Evolutionary conservation across 78 protist species (phyloP).

Genomic region (Dictyostelium brefeldianum): DNA sequence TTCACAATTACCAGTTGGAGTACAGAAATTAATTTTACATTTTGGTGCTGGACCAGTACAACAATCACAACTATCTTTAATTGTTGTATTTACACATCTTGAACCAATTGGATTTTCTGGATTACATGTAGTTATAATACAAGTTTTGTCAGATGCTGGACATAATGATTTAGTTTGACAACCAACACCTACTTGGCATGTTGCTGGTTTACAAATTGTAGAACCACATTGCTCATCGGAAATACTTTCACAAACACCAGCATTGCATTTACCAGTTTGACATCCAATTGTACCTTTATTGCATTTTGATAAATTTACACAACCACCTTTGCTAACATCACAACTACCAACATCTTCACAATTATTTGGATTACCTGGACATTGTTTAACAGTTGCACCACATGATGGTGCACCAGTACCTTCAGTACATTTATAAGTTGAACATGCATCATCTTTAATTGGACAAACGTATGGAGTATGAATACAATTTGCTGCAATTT

Average conservation of each 20-base stretch:
- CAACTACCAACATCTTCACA: background rate
- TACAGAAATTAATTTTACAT: background rate
- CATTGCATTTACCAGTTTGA: background rate
- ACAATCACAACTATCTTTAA: background rate
- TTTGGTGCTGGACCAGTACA: background rate
- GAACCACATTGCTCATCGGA: background rate
- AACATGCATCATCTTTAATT: background rate
- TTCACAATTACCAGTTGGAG: background rate
- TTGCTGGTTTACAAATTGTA: background rate
- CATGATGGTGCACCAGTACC: background rate
- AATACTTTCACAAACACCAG: background rate
- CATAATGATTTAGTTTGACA: background rate
- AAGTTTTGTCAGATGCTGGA: background rate
- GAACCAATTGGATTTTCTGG: too few relatives aligned
- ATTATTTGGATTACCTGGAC: background rate
- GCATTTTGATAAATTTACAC: background rate
- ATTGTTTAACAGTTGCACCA: background rate
- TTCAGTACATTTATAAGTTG: background rate
- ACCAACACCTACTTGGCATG: background rate
- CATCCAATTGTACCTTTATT: background rate
- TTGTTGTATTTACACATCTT: background rate
- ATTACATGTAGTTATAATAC: background rate
- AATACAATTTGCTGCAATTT: background rate
- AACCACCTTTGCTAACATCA: background rate
- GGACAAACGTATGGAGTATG: background rate